Evolutionary conservation across 495 filamentous ascomycete genomes (phyloP), one percentile per base, ranked within the genome.

Genomic region (Podospora sp.): DNA sequence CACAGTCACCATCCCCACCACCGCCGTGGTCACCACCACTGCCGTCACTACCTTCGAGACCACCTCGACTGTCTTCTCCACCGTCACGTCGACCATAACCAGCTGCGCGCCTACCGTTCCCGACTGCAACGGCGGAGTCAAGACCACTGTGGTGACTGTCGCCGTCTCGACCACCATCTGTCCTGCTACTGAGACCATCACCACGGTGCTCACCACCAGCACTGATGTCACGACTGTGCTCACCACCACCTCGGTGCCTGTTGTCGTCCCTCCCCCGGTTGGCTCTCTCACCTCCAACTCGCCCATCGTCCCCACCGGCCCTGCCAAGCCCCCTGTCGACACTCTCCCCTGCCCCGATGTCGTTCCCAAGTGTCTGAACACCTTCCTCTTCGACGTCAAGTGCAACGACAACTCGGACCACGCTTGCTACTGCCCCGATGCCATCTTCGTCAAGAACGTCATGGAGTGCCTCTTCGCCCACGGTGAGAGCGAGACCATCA

Each of bases 301-400:
- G 24, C 69, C 78, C 60, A 63, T 66, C 24, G 76, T 77, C 1
- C 81, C 80, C 36, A 72, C 70, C 26, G 79, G 78, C 62, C 75
- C 81, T 35, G 81, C 79, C 49, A 73, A 69, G 33, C 77, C 78
- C 62, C 76, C 81, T 27, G 81, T 82, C 22, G 80, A 77, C 67
- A 82, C 81, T 46, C 79, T 80, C 24, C 77, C 82, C 51, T 92
- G 89, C 84, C 93, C 94, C 58, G 80, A 80, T 64, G 84, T 91
- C 50, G 89, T 98, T 18, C 93, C 94, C 62, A 88, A 88, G 68
- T 98, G 94, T 82, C 83, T 98, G 80, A 96, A 97, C 87, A 97
- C 94, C 71, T 97, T 92, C 92, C 77, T 96, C 69, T 86, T 89
- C 71, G 82, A 81, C 68, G 83, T 88, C 40, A 84, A 85, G 77